A percentile compares a stretch with the other conserved stretches of the same genome.
These are phyloP conservation scores for Angomonas deanei DNA, from an alignment of 208 protist species.

Conservation along the genomic window DNA sequence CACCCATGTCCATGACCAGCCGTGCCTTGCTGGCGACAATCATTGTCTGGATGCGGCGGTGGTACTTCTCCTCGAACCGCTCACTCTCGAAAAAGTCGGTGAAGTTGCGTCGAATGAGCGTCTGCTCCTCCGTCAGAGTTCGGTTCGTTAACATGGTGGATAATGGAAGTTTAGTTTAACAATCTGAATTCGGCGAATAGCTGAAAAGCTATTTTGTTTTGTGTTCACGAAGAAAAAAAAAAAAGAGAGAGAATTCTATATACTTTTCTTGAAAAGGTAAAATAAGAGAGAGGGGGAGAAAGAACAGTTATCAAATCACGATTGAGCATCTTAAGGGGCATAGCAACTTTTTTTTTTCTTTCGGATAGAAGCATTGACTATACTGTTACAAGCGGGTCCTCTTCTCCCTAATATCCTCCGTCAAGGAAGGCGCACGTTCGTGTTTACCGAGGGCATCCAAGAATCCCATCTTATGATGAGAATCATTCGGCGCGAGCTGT, in stretches of 20 bases:
- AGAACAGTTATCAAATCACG: neutral
- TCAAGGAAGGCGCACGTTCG: neutral
- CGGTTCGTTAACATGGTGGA: constrained; percentile 62
- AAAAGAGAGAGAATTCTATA: neutral
- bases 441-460: neutral
- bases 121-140: constrained; percentile 85
- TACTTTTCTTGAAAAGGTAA: neutral
- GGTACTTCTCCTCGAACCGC: constrained; percentile 81
- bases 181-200: neutral
- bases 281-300: no score
- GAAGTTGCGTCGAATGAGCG: constrained; percentile 80
- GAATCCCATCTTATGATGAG: neutral
- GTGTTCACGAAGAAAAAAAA: constrained; percentile 8
- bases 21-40: constrained; percentile 69
- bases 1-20: constrained; percentile 89
- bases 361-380: no score
- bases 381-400: neutral
- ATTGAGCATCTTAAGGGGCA: neutral
- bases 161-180: constrained; percentile 5
- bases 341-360: no score
- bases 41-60: constrained; percentile 74
- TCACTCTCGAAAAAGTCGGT: constrained; percentile 89
- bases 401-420: neutral
- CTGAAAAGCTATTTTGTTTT: neutral
- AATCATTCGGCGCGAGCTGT: constrained; percentile 14